Percentiles rank a stretch among this genome's conserved stretches.
phyloP scores from a whole-genome alignment of 73 alveolate genomes.

The Tetrahymena elliotti region DNA sequence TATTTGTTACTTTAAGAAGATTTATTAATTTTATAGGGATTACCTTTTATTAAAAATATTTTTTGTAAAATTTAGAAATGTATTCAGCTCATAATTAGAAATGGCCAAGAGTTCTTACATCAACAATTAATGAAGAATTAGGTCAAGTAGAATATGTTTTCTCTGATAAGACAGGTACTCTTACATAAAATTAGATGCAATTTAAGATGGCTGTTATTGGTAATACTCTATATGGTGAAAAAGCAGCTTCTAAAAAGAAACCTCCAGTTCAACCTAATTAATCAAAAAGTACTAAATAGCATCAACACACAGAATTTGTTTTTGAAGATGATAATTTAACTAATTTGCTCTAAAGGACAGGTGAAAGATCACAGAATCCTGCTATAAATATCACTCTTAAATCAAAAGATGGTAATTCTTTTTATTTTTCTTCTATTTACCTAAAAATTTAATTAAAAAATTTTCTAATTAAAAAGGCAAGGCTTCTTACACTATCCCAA shows the following conservation, averaged over 20 bases:
- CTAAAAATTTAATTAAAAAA: background rate
- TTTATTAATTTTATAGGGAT: too few species aligned
- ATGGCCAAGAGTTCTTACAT: conserved; percentile 88
- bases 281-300: background rate
- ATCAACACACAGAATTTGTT: conserved; percentile 16
- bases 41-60: too few species aligned
- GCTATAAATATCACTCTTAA: background rate
- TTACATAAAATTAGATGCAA: conserved; percentile 96
- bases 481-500: background rate
- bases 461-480: background rate
- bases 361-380: conserved; percentile 16
- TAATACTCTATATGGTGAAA: conserved; percentile 26
- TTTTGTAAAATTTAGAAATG: conserved; percentile 23
- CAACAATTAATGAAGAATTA: conserved; percentile 96
- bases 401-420: background rate
- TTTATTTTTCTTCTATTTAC: background rate
- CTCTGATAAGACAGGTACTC: conserved; percentile 99
- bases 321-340: conserved; percentile 27
- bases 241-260: conserved; percentile 10
- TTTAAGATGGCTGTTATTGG: conserved; percentile 76
- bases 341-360: conserved; percentile 4
- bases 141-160: conserved; percentile 98
- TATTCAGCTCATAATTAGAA: conserved; percentile 66
- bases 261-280: background rate
- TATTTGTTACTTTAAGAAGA: too few species aligned